Conservation (phyloP, 768 basidiomycete species). For the Phanerochaete carnosa region DNA sequence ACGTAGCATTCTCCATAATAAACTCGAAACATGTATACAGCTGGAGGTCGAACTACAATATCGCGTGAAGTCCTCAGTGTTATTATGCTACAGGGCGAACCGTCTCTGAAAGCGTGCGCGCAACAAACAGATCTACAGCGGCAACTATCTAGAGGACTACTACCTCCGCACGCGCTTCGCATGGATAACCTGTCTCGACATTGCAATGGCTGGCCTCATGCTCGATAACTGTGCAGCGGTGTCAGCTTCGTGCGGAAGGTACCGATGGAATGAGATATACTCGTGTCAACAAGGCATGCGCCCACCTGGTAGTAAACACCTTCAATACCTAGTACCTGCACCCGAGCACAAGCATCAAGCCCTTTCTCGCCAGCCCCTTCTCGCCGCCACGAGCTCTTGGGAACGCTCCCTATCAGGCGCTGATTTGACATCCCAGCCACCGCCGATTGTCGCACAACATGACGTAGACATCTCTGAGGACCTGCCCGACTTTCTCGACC, state of each 20-base stretch:
- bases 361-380: too few relatives aligned
- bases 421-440: slow-evolving; percentile 48
- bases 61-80: too few relatives aligned
- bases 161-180: slow-evolving; percentile 39
- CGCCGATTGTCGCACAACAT: slow-evolving; percentile 57
- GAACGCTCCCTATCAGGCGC: slow-evolving; percentile 34
- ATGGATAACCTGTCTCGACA: slow-evolving; percentile 36
- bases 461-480: slow-evolving; percentile 51
- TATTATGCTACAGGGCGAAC: too few relatives aligned
- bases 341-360: slow-evolving; percentile 50
- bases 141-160: too few relatives aligned
- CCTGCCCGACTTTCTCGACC: slow-evolving; percentile 35
- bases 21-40: too few relatives aligned
- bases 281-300: slow-evolving; percentile 70
- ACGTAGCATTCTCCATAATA: too few relatives aligned
- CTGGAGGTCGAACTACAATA: too few relatives aligned
- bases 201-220: slow-evolving; percentile 45
- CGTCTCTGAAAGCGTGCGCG: too few relatives aligned
- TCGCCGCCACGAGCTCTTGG: slow-evolving; percentile 51
- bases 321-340: slow-evolving; percentile 60
- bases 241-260: neutral
- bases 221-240: slow-evolving; percentile 39
- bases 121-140: too few relatives aligned
- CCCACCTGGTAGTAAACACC: slow-evolving; percentile 63
- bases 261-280: slow-evolving; percentile 36